These are phyloP conservation scores for Prunus fruticosa DNA, from an alignment of 306 rosid species.

Conservation along the genomic window DNA sequence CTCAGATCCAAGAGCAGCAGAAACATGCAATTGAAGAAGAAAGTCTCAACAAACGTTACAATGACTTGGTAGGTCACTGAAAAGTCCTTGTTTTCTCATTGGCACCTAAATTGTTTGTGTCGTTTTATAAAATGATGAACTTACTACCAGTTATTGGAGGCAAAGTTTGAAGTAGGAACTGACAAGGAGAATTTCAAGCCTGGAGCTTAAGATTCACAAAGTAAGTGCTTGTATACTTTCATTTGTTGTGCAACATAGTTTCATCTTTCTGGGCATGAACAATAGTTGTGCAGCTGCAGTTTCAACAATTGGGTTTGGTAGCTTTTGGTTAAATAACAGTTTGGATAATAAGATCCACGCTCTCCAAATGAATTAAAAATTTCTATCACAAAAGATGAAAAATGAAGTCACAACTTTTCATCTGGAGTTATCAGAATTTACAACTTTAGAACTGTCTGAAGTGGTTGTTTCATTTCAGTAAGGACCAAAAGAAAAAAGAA, in stretches of 20 bases:
- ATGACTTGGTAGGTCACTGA: constrained; percentile 41
- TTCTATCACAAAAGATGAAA: no score
- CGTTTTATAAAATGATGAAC: neutral
- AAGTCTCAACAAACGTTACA: constrained; percentile 32
- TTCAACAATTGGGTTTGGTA: neutral
- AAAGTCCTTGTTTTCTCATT: constrained; percentile 18
- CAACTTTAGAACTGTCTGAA: neutral
- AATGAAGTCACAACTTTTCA: neutral
- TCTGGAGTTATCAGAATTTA: neutral
- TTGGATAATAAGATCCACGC: neutral
- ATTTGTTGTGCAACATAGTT: neutral
- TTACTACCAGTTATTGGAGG: constrained; percentile 44
- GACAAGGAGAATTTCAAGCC: constrained; percentile 42
- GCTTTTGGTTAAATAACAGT: neutral
- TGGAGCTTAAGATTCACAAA: constrained; percentile 52
- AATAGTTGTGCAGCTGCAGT: neutral
- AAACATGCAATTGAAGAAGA: constrained; percentile 44
- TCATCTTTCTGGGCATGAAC: neutral
- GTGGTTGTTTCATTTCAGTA: neutral
- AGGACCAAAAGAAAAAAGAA: no score
- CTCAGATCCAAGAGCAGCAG: constrained; percentile 50
- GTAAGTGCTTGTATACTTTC: constrained; percentile 38
- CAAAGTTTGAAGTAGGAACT: constrained; percentile 54
- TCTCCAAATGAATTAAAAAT: neutral
- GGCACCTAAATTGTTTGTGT: constrained; percentile 2